Evolutionary conservation across 495 filamentous ascomycete species (phyloP), one percentile per base, ranked within the genome.

Genomic region (Penicillium taxi): DNA sequence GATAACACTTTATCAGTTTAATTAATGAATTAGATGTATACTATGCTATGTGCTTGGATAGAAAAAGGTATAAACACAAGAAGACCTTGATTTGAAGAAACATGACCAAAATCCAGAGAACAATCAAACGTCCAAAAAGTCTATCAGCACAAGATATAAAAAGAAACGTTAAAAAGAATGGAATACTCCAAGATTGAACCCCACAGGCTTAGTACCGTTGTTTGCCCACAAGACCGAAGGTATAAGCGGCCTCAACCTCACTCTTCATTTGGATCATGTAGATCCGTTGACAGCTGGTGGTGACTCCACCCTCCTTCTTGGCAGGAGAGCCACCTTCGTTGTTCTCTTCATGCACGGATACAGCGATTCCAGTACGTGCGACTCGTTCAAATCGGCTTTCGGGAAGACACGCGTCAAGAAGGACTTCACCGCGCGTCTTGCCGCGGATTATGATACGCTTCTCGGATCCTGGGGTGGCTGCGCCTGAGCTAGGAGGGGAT

Each of bases 181-280:
- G n/a, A n/a, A n/a, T n/a, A n/a, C n/a, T n/a, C n/a, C n/a, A n/a
- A n/a, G n/a, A n/a, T n/a, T n/a, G n/a, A n/a, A n/a, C n/a, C 9
- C 8, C 22, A 29, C 20, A 41, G 29, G 14, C 26, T 30, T 63
- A 80, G 55, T 78, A 79, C 41, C 72, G 61, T 19, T 76, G 46
- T 43, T 75, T 76, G 4, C 75, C 75, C 16, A 79, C 74, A 41
- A 77, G 65, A 3, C 75, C 77, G 45, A 78, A 79, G 4, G 72
- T 74, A 53, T 75, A 75, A 9, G 72, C 69, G 4, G 75, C 70
- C 41, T 79, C 75, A 7, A 71, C 72, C 49, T 79, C 75, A 32
- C 70, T 68, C 57, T 73, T 77, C 74, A 79, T 77, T 61, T 91
- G 85, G 40, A 95, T 79, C 71, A 89, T 86, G 71, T 83, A 94